These are phyloP conservation scores for Aspergillus fijiensis DNA, from an alignment of 2,329 filamentous ascomycete species.

Conservation along the genomic window DNA sequence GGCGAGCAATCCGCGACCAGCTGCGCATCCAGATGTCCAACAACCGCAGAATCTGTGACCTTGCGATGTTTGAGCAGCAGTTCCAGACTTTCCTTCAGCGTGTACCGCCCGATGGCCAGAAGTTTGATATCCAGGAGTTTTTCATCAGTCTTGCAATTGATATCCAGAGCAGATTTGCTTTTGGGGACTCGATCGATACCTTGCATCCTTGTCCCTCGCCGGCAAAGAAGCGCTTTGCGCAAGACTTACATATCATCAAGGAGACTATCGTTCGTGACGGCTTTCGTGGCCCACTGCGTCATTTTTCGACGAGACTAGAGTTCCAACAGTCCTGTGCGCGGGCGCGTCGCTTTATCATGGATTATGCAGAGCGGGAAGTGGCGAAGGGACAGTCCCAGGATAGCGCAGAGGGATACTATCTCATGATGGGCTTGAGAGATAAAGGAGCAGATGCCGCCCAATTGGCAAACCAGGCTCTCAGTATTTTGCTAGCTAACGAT, in stretches of 20 bases:
- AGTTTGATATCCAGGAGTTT: constrained; percentile 2
- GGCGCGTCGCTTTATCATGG: constrained; percentile 1
- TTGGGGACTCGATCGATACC: constrained; percentile 7
- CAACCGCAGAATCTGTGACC: constrained; percentile 5
- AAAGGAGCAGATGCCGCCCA: background rate
- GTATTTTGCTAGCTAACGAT: constrained; percentile 14
- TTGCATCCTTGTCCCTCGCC: background rate
- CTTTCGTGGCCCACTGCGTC: constrained; percentile 9
- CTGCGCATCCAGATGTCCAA: constrained; percentile 1
- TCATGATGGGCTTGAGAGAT: background rate
- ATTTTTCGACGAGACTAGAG: background rate
- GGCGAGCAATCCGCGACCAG: constrained; percentile 10
- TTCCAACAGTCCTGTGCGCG: constrained; percentile 1
- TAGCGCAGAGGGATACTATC: no score
- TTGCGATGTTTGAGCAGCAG: constrained; percentile 4
- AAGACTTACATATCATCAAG: constrained; percentile 6
- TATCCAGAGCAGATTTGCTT: constrained; percentile 7
- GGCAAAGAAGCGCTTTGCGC: constrained; percentile 6
- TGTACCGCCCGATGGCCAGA: background rate
- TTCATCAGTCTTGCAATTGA: constrained; percentile 5
- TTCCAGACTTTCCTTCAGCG: constrained; percentile 10
- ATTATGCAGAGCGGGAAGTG: background rate
- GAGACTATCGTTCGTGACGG: constrained; percentile 11
- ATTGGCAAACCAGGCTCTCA: constrained; percentile 7
- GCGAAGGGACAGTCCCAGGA: background rate